A percentile compares a stretch with the other conserved stretches of the same genome.
These are phyloP conservation scores for Colletotrichum tofieldiae DNA, from an alignment of 2,329 filamentous ascomycete genomes.

Conservation along the genomic window DNA sequence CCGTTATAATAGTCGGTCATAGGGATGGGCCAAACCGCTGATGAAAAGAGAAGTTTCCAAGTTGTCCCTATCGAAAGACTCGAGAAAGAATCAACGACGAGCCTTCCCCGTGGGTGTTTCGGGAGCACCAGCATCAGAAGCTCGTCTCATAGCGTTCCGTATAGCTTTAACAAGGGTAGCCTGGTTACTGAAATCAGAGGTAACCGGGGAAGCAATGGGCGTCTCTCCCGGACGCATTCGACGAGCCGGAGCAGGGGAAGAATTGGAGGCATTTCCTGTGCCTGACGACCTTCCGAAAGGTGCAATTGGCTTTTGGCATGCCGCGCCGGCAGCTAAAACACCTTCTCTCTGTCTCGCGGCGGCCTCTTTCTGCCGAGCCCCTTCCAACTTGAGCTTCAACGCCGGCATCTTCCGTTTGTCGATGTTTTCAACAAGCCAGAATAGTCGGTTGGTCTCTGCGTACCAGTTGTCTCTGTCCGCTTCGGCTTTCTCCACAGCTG, in stretches of 20 bases:
- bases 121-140: too few species aligned
- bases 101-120: not conserved
- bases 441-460: not conserved
- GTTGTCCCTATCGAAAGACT: too few species aligned
- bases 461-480: not conserved
- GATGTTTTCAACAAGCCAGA: not conserved
- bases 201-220: not conserved
- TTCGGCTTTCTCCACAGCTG: constrained; percentile 12
- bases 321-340: too few species aligned
- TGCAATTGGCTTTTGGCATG: not conserved
- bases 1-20: too few species aligned
- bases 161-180: too few species aligned
- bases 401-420: not conserved
- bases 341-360: not conserved
- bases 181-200: not conserved
- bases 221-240: not conserved
- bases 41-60: not conserved
- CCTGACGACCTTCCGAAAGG: not conserved
- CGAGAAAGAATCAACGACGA: not conserved
- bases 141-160: not conserved
- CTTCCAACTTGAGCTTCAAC: not conserved
- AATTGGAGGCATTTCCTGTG: not conserved
- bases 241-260: not conserved
- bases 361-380: not conserved
- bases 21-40: too few species aligned